Base-by-base conservation (phyloP, 352 stramenopile species). In the Phytopythium oedochilum region DNA sequence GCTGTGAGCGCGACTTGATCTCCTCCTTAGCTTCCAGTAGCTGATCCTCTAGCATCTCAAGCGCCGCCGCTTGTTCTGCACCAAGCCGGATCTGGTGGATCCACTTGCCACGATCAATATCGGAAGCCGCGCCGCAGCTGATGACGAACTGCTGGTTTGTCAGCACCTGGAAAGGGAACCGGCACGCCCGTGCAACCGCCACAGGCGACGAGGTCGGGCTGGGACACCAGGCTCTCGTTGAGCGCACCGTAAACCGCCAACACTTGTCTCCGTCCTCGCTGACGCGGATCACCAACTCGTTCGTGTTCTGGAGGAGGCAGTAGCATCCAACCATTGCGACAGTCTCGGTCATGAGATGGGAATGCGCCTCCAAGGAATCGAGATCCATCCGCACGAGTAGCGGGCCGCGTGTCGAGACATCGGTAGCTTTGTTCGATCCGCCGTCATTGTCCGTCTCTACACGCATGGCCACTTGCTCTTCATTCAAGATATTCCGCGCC, bases 81-180 rank as follows among this genome's bases (percentile, higher is more conserved):
- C 75, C 74, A 0, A 64, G n/a, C 17, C 78, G 75, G 36, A 87
- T 73, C 25, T 86, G 78, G 20, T 81, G 75, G 45, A 89, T 86
- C 78, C 78, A 89, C 26, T 72, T 78, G 8, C 76, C 78, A 29
- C 78, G 64, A 20, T 87, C 72, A 4, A 80, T 35, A 51, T 89
- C 78, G 0, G 70, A 82, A 18, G 73, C 70, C 4, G 78, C 78
- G 22, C 76, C 78, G 29, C 76, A 87, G 53, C 74, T 86, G 28
- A 89, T 32, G 5, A 87, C 65, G 48, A 88, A 67, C 35, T 87
- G 78, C 29, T 87, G 72, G 20, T 85, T 68, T 6, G 78, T 87
- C 32, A 87, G 43, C n/a, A 89, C 71, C 45, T 89, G 74, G 44
- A 89, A 89, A 3, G 78, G 74, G 34, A 82, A 89, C 22, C 72